These are phyloP conservation scores for Sparassis latifolia DNA, from an alignment of 1,284 basidiomycete genomes.

Conservation along the genomic window DNA sequence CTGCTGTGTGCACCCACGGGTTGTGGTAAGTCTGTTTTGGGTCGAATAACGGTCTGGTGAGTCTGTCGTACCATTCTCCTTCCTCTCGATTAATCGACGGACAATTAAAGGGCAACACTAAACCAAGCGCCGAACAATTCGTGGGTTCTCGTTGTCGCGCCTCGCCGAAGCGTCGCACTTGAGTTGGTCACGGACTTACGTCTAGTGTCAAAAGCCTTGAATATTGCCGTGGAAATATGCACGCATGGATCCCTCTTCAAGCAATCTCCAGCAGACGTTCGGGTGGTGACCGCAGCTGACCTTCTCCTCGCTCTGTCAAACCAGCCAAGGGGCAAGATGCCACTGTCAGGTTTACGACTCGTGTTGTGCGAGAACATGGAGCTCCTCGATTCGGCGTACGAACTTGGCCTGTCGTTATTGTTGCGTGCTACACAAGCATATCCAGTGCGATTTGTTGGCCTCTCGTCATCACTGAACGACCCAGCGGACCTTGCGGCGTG, in stretches of 20 bases:
- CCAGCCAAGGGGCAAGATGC: constrained; percentile 16
- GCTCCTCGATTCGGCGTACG: constrained; percentile 77
- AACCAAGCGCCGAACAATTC: constrained; percentile 28
- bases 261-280: constrained; percentile 32
- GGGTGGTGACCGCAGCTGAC: constrained; percentile 46
- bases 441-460: constrained; percentile 72
- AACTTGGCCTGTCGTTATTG: constrained; percentile 72
- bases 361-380: constrained; percentile 87
- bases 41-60: constrained; percentile 63
- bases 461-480: constrained; percentile 78
- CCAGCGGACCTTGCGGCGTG: constrained; percentile 77
- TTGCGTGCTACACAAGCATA: constrained; percentile 53
- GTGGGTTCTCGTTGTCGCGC: constrained; percentile 55
- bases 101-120: constrained; percentile 41
- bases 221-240: constrained; percentile 39
- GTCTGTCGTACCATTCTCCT: constrained; percentile 10
- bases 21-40: constrained; percentile 79
- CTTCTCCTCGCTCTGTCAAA: constrained; percentile 40
- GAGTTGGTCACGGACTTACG: constrained; percentile 48
- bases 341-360: constrained; percentile 46
- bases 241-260: constrained; percentile 28
- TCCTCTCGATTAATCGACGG: neutral
- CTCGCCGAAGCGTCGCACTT: constrained; percentile 40
- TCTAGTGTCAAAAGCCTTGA: constrained; percentile 29
- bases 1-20: constrained; percentile 81